Percentiles rank a stretch among this genome's conserved stretches.
phyloP scores from a whole-genome alignment of 352 stramenopile species.

The Globisporangium parvum region DNA sequence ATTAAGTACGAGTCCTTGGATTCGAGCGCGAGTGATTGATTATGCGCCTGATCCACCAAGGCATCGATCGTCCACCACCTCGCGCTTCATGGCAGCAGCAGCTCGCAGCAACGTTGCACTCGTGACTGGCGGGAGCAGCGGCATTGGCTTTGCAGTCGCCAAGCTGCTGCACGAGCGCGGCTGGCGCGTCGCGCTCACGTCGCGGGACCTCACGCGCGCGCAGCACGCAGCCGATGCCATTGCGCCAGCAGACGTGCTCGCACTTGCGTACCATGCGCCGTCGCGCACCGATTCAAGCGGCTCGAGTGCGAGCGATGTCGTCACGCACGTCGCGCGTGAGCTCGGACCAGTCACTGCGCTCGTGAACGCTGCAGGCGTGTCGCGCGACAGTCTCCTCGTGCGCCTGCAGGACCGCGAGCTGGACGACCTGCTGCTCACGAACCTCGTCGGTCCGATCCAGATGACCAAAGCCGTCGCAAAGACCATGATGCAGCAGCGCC shows the following conservation, averaged over 20 bases:
- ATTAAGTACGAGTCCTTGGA: no score
- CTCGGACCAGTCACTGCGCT: conserved; percentile 47
- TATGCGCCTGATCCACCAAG: neutral
- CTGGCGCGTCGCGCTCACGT: conserved; percentile 73
- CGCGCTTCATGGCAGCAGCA: neutral
- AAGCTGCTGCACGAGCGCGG: conserved; percentile 51
- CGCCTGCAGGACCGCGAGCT: conserved; percentile 55
- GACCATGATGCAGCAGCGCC: conserved; percentile 70
- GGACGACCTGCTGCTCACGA: conserved; percentile 65
- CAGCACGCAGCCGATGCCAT: conserved; percentile 45
- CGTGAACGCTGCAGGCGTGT: conserved; percentile 69
- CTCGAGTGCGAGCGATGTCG: conserved; percentile 21
- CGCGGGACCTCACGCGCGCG: conserved; percentile 44
- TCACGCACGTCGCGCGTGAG: conserved; percentile 33
- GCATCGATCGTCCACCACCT: neutral
- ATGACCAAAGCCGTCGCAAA: conserved; percentile 72
- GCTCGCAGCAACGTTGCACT: conserved; percentile 23
- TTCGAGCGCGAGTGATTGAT: no score
- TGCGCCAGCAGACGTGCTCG: conserved; percentile 27
- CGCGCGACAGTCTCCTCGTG: conserved; percentile 66
- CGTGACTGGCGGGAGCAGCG: conserved; percentile 73
- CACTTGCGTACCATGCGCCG: conserved; percentile 55
- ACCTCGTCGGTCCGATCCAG: conserved; percentile 67
- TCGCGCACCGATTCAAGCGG: conserved; percentile 4
- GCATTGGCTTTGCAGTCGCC: conserved; percentile 74